These are phyloP conservation scores for Coprinopsis marcescibilis DNA, from an alignment of 768 basidiomycete species.

Conservation along the genomic window DNA sequence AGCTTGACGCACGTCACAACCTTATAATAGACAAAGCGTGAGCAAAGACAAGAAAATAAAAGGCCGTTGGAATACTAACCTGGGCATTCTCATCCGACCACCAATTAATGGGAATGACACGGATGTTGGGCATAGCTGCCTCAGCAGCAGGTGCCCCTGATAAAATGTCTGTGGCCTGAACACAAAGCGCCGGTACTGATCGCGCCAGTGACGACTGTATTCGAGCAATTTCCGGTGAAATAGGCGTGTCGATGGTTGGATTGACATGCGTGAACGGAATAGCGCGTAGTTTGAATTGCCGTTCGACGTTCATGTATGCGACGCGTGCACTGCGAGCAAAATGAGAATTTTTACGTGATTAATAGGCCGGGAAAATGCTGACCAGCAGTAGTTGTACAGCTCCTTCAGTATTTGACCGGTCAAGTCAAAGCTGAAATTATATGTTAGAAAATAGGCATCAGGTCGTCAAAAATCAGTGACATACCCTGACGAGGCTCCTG, in stretches of 20 bases:
- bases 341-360: background rate
- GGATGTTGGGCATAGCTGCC: slow-evolving; percentile 89
- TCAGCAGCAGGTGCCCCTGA: slow-evolving; percentile 83
- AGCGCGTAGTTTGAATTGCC: slow-evolving; percentile 74
- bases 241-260: slow-evolving; percentile 38
- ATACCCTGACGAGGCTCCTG: slow-evolving; percentile 16
- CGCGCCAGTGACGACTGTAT: slow-evolving; percentile 70
- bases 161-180: slow-evolving; percentile 75
- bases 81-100: slow-evolving; percentile 79
- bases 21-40: slow-evolving; percentile 26
- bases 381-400: slow-evolving; percentile 88
- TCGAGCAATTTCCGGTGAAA: slow-evolving; percentile 43
- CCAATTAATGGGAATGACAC: slow-evolving; percentile 86
- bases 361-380: slow-evolving; percentile 10
- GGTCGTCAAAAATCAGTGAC: slow-evolving; percentile 5
- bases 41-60: slow-evolving; percentile 1
- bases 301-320: slow-evolving; percentile 84
- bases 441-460: slow-evolving; percentile 1
- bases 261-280: slow-evolving; percentile 77
- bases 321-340: slow-evolving; percentile 64
- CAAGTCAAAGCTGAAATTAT: slow-evolving; percentile 50
- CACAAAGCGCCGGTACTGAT: slow-evolving; percentile 78
- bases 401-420: slow-evolving; percentile 71
- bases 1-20: slow-evolving; percentile 89
- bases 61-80: slow-evolving; percentile 21